A percentile compares a stretch with the other conserved stretches of the same genome.
phyloP scores from a whole-genome alignment of 1,139 yeast genomes.

The Geotrichum reessii region DNA sequence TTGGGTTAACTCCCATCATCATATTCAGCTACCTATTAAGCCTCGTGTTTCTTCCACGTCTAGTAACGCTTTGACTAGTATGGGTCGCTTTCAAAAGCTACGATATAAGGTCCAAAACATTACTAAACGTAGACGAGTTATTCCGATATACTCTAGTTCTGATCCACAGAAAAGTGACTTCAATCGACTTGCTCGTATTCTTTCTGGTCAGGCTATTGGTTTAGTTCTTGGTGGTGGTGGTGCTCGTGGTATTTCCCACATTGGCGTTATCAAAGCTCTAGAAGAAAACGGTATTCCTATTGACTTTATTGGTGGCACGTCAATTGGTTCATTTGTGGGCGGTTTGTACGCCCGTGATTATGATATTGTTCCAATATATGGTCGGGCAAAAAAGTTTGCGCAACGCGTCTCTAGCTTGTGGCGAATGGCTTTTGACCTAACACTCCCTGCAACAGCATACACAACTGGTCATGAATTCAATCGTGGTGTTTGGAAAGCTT shows the following conservation, averaged over 20 bases:
- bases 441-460: conserved; percentile 90
- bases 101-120: conserved; percentile 33
- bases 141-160: conserved; percentile 41
- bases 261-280: conserved; percentile 87
- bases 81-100: conserved; percentile 26
- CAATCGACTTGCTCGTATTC: conserved; percentile 75
- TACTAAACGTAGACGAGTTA: conserved; percentile 30
- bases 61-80: conserved; percentile 6
- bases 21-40: conserved; percentile 48
- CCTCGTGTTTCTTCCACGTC: not conserved
- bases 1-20: conserved; percentile 94
- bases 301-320: conserved; percentile 92
- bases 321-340: conserved; percentile 93
- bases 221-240: conserved; percentile 97
- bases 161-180: conserved; percentile 78
- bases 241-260: conserved; percentile 88
- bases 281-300: conserved; percentile 92
- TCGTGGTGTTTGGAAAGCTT: conserved; percentile 91
- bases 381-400: conserved; percentile 81
- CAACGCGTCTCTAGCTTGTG: conserved; percentile 77
- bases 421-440: conserved; percentile 77
- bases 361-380: conserved; percentile 84
- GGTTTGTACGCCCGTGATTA: conserved; percentile 91
- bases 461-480: conserved; percentile 97
- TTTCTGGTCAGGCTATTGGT: conserved; percentile 92